These are phyloP conservation scores for Phytophthora fragariae DNA, from an alignment of 352 stramenopile species.

Conservation along the genomic window DNA sequence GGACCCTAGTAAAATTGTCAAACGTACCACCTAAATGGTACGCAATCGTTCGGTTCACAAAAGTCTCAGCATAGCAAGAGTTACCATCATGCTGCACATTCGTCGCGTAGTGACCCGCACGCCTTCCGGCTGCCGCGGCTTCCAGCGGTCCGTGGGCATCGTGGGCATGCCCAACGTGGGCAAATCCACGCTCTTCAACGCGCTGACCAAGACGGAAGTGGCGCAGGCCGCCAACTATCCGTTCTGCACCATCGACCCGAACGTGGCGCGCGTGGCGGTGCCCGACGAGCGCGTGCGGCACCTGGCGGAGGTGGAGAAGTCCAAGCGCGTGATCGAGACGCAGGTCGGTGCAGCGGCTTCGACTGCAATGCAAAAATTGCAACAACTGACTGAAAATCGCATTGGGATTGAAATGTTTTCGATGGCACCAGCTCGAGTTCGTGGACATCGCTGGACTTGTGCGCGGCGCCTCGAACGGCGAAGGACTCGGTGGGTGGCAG, in stretches of 20 bases:
- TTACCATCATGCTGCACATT: slow-evolving; percentile 30
- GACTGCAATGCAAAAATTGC: slow-evolving; percentile 12
- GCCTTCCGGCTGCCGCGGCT: slow-evolving; percentile 40
- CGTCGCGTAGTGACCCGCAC: slow-evolving; percentile 15
- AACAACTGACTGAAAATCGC: slow-evolving; percentile 15
- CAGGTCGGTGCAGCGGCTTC: slow-evolving; percentile 36
- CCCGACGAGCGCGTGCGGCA: slow-evolving; percentile 67
- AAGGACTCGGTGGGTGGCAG: slow-evolving; percentile 63
- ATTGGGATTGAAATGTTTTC: slow-evolving; percentile 21
- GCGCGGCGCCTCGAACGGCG: slow-evolving; percentile 78
- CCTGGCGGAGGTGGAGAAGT: slow-evolving; percentile 77
- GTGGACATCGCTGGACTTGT: slow-evolving; percentile 90
- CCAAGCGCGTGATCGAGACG: slow-evolving; percentile 77
- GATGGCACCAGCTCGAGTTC: slow-evolving; percentile 71
- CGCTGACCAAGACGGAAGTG: slow-evolving; percentile 86
- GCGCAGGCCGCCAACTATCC: slow-evolving; percentile 89
- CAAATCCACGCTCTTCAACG: slow-evolving; percentile 92
- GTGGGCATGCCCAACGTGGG: slow-evolving; percentile 91
- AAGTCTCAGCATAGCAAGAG: slow-evolving; percentile 2
- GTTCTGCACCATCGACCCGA: slow-evolving; percentile 92
- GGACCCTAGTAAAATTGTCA: background rate
- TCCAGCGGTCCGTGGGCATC: slow-evolving; percentile 88
- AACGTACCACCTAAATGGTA: slow-evolving; percentile 5
- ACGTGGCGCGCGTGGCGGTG: slow-evolving; percentile 81
- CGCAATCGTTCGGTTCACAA: slow-evolving; percentile 15